These are phyloP conservation scores for Deakozyma indianensis DNA, from an alignment of 805 yeast species.

Conservation along the genomic window DNA sequence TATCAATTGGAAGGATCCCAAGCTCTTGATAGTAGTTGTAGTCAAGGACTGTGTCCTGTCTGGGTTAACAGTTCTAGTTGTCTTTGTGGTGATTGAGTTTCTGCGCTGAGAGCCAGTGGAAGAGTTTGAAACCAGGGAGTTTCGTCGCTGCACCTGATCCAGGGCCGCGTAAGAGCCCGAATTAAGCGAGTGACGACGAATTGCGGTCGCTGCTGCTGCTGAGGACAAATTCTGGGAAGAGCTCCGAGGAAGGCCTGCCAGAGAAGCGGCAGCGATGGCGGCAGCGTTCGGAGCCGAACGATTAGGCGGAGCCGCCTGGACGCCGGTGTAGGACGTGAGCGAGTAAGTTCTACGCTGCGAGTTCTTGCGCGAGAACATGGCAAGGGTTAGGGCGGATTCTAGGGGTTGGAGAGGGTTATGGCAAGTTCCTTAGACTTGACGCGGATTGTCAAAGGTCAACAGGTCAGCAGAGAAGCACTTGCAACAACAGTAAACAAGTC, in stretches of 20 bases:
- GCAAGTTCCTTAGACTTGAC: no score
- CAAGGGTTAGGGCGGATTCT: no score
- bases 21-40: constrained; percentile 21
- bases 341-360: constrained; percentile 2
- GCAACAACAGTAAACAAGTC: no score
- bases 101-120: constrained; percentile 7
- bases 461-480: no score
- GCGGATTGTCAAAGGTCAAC: no score
- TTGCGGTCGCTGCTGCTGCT: constrained; percentile 24
- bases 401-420: no score
- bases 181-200: constrained; percentile 20
- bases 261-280: constrained; percentile 50
- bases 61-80: constrained; percentile 10
- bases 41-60: constrained; percentile 24
- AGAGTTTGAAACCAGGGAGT: constrained; percentile 11
- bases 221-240: constrained; percentile 13
- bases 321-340: constrained; percentile 18
- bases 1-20: constrained; percentile 23
- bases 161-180: constrained; percentile 6
- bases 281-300: constrained; percentile 23
- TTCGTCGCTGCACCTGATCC: constrained; percentile 8
- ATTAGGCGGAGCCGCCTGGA: constrained; percentile 15
- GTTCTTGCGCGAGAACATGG: constrained; percentile 8
- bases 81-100: constrained; percentile 9
- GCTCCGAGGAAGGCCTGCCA: constrained; percentile 11